Base-by-base conservation (phyloP, 345 rosid species). In the Ailanthus altissimus region DNA sequence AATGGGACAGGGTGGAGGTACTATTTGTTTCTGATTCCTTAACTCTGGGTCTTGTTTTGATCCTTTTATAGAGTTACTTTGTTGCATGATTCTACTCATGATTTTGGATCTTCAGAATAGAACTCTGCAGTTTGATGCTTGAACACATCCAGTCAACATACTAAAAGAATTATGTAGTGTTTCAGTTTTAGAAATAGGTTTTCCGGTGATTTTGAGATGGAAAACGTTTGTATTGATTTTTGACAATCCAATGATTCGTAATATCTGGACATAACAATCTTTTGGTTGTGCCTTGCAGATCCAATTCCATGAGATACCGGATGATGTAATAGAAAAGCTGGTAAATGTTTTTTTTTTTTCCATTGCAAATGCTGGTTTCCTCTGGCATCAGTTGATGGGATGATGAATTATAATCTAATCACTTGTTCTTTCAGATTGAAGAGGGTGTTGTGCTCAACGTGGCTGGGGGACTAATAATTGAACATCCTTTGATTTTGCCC, bases 1-100 rank as follows among this genome's bases (percentile, higher is more conserved):
- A 81, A 43, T 89, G 89, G 77, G 97, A 93, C 78, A 84, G 89
- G 81, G 98, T 88, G 80, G 97, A 92, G 97, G 99, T 95, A 83
- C 42, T 23, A 8, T 28, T 72, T 28, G 36, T 71, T 78, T 74
- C n/a, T 38, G 61, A 47, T 77, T 72, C 32, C 5, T 43, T 38
- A 45, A 32, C 66, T 36, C 20, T 6, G 58, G 23, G 9, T 36
- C 14, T 53, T 23, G 2, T 64, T 38, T 20, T 6, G 43, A 36
- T 63, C 25, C 67, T 67, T 23, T 5, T 67, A 45, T 26, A 2
- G 38, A 47, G 49, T 9, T n/a, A 25, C 38, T 56, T 14, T 71
- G 25, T 71, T 13, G 49, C 21, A 12, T 21, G 38, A 15, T 69
- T 50, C 73, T 51, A 42, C 36, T 11, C 28, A 9, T 36, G 43